phyloP scores from a whole-genome alignment of 352 stramenopile species.

The Phytophthora meadii region DNA sequence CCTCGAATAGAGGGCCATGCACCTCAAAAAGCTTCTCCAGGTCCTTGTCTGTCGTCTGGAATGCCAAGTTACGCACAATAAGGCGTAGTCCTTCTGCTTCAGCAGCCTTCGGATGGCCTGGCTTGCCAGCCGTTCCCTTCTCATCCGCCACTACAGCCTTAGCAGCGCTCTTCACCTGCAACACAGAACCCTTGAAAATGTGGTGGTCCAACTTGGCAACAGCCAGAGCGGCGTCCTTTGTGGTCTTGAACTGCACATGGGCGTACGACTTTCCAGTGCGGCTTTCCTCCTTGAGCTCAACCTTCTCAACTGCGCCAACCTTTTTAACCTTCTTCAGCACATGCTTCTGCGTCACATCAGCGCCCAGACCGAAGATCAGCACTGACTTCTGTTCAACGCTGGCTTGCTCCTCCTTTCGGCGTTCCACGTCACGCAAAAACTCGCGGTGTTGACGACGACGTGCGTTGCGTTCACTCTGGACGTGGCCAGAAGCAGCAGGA shows the following conservation, averaged over 20 bases:
- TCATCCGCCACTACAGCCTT: slow-evolving; percentile 38
- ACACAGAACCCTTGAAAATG: slow-evolving; percentile 81
- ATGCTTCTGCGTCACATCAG: slow-evolving; percentile 79
- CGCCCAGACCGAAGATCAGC: slow-evolving; percentile 73
- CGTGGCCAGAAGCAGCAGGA: slow-evolving; percentile 22
- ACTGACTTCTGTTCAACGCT: slow-evolving; percentile 71
- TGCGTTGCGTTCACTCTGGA: slow-evolving; percentile 84
- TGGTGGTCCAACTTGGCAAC: slow-evolving; percentile 84
- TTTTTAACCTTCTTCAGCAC: slow-evolving; percentile 86
- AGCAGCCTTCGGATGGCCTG: slow-evolving; percentile 41
- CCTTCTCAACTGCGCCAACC: slow-evolving; percentile 55
- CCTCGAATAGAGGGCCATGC: slow-evolving; percentile 73
- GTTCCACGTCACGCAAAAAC: slow-evolving; percentile 73
- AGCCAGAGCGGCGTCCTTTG: slow-evolving; percentile 56
- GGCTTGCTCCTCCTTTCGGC: slow-evolving; percentile 64
- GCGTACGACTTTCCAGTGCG: slow-evolving; percentile 69
- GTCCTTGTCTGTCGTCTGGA: slow-evolving; percentile 79
- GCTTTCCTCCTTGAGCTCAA: slow-evolving; percentile 68
- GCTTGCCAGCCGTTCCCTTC: slow-evolving; percentile 21
- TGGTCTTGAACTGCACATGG: slow-evolving; percentile 66
- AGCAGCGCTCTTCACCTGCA: slow-evolving; percentile 63
- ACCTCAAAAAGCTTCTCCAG: slow-evolving; percentile 75
- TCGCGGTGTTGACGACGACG: slow-evolving; percentile 80
- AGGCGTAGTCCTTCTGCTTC: slow-evolving; percentile 69
- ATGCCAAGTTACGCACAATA: slow-evolving; percentile 87